Evolutionary conservation across 306 rosid genomes (phyloP).

Genomic region (Glycine tomentella): DNA sequence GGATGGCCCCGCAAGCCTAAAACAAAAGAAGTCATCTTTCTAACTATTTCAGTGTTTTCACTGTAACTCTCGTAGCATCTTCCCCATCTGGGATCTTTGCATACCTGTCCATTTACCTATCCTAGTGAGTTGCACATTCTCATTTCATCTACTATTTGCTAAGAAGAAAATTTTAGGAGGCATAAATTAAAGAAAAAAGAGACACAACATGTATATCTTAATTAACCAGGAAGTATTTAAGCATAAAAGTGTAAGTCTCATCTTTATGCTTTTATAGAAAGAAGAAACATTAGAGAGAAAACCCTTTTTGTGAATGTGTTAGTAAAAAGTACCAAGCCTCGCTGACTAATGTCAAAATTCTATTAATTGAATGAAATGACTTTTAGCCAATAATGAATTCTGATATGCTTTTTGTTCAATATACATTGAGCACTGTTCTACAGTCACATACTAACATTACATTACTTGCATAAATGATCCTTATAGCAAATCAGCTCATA

Average conservation of each 20-base stretch:
- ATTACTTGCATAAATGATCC: not conserved
- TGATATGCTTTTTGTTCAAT: not conserved
- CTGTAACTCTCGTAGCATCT: constrained; percentile 88
- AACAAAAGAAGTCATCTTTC: too few species aligned
- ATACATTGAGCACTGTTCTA: not conserved
- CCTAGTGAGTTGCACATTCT: constrained; percentile 11
- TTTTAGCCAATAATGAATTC: not conserved
- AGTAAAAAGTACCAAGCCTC: not conserved
- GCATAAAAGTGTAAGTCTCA: not conserved
- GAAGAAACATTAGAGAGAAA: constrained; percentile 19
- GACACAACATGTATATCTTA: not conserved
- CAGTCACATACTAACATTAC: not conserved
- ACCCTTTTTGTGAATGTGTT: not conserved
- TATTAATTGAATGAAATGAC: not conserved
- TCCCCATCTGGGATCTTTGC: constrained; percentile 92
- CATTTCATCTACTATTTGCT: not conserved
- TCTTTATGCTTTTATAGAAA: not conserved
- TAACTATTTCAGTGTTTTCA: constrained; percentile 69
- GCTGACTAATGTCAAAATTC: constrained; percentile 7
- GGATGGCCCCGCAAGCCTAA: too few species aligned
- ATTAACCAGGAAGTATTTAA: not conserved
- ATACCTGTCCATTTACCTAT: constrained; percentile 60
- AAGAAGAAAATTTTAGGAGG: not conserved
- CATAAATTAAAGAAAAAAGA: not conserved
- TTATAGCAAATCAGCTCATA: not conserved